These are phyloP conservation scores for Pseudopyrenochaeta lycopersici DNA, from an alignment of 2,329 filamentous ascomycete species.

Conservation along the genomic window DNA sequence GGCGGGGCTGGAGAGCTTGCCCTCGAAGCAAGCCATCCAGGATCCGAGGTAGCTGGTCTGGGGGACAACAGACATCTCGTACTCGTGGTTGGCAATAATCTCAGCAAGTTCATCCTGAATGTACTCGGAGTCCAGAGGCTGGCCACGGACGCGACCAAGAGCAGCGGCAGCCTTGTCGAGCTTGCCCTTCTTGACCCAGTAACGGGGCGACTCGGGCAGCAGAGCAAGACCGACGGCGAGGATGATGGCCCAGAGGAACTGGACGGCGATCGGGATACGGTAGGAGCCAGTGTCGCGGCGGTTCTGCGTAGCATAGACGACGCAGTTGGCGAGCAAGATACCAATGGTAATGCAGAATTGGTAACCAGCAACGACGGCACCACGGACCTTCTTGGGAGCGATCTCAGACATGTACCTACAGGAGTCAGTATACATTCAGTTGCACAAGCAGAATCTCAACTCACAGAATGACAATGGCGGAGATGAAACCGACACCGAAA, in stretches of 20 bases:
- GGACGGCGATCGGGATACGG: conserved; percentile 82
- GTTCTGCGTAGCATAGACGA: conserved; percentile 77
- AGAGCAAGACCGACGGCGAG: conserved; percentile 75
- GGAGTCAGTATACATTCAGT: conserved; percentile 14
- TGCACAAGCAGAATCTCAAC: conserved; percentile 28
- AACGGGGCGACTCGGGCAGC: conserved; percentile 87
- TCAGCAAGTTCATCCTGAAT: conserved; percentile 84
- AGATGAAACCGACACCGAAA: conserved; percentile 76
- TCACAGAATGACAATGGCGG: conserved; percentile 65
- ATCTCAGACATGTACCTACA: conserved; percentile 84
- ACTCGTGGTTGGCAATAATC: conserved; percentile 92
- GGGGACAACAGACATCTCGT: conserved; percentile 70
- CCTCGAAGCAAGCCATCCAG: conserved; percentile 73
- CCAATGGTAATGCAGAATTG: conserved; percentile 87
- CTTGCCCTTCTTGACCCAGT: conserved; percentile 80
- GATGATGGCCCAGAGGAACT: conserved; percentile 84
- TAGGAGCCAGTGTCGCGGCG: conserved; percentile 71
- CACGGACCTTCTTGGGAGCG: conserved; percentile 73
- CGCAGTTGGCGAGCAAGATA: conserved; percentile 76
- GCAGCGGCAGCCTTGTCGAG: conserved; percentile 71
- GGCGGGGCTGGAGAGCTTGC: conserved; percentile 59
- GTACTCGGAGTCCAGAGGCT: conserved; percentile 76
- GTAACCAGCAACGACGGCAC: conserved; percentile 77
- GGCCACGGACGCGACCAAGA: conserved; percentile 77
- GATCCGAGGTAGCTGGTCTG: conserved; percentile 53